phyloP scores from a whole-genome alignment of 2,329 filamentous ascomycete genomes.

The Phaeoacremonium minimum region DNA sequence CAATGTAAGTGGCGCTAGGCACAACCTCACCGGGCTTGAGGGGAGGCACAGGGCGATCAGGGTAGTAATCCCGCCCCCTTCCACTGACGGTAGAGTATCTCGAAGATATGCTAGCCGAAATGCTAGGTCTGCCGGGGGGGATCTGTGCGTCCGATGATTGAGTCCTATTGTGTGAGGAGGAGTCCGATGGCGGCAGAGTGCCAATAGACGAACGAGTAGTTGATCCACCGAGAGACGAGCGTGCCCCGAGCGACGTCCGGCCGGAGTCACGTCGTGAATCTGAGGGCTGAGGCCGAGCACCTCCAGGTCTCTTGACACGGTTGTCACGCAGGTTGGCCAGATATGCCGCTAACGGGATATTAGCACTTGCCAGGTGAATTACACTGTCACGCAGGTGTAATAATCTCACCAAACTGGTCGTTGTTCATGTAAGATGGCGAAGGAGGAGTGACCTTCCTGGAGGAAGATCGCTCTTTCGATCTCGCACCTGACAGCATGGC shows the following conservation, averaged over 20 bases:
- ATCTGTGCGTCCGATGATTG: constrained; percentile 17
- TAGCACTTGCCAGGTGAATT: constrained; percentile 6
- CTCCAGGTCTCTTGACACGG: constrained; percentile 63
- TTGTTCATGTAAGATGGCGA: constrained; percentile 62
- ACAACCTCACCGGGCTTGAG: constrained; percentile 58
- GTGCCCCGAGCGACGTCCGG: constrained; percentile 22
- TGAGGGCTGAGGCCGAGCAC: constrained; percentile 60
- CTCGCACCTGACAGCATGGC: constrained; percentile 25
- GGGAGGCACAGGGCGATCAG: constrained; percentile 33
- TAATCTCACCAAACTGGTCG: constrained; percentile 58
- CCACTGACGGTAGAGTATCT: constrained; percentile 42
- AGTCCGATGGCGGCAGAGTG: constrained; percentile 16
- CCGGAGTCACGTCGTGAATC: constrained; percentile 24
- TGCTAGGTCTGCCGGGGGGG: constrained; percentile 29
- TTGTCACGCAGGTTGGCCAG: constrained; percentile 67
- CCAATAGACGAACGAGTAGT: constrained; percentile 20
- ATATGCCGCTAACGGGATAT: constrained; percentile 54
- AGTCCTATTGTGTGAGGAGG: constrained; percentile 7
- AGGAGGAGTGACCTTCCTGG: constrained; percentile 55
- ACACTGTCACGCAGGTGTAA: background rate
- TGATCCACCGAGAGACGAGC: constrained; percentile 22
- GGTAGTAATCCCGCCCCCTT: constrained; percentile 48
- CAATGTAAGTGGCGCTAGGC: constrained; percentile 65
- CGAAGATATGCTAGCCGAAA: constrained; percentile 42
- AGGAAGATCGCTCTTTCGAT: constrained; percentile 26